Evolutionary conservation across 2,329 filamentous ascomycete species (phyloP).

Genomic region (Neofusicoccum laricinum): DNA sequence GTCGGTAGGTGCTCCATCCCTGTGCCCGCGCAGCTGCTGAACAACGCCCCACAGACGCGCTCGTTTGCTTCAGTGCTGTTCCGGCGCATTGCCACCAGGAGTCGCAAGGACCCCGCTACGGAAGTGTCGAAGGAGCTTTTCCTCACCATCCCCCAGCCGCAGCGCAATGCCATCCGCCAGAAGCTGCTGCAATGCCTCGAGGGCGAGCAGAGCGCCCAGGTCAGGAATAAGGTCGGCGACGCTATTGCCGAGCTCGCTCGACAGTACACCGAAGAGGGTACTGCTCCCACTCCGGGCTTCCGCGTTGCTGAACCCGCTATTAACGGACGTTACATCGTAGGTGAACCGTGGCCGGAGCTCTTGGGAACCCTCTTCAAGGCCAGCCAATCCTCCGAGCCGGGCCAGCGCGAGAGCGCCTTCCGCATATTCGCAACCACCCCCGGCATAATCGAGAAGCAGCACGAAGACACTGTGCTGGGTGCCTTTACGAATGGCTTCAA

Average conservation of each 20-base stretch:
- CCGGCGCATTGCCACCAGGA: conserved; percentile 86
- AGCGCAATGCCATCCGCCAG: conserved; percentile 74
- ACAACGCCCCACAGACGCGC: conserved; percentile 61
- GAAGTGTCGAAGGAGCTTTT: conserved; percentile 80
- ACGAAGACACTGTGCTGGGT: conserved; percentile 82
- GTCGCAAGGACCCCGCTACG: conserved; percentile 67
- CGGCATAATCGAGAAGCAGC: conserved; percentile 91
- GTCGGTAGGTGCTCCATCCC: conserved; percentile 53
- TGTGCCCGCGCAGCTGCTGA: conserved; percentile 1
- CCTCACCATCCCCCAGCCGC: conserved; percentile 69
- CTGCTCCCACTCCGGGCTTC: conserved; percentile 31
- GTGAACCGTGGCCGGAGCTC: conserved; percentile 84
- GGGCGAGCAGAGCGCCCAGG: conserved; percentile 67
- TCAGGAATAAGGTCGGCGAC: conserved; percentile 94
- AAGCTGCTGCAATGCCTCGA: conserved; percentile 78
- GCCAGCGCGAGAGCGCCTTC: conserved; percentile 88
- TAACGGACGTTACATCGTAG: conserved; percentile 44
- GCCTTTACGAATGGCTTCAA: conserved; percentile 92
- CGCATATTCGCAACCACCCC: conserved; percentile 94
- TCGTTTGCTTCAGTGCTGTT: conserved; percentile 94
- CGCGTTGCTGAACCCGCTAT: conserved; percentile 12
- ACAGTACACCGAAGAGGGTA: conserved; percentile 91
- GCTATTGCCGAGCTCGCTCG: conserved; percentile 94
- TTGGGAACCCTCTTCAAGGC: conserved; percentile 82
- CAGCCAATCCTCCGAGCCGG: conserved; percentile 79